Percentiles rank a stretch among this genome's conserved stretches.
These are phyloP conservation scores for Tricholomella constricta DNA, from an alignment of 768 basidiomycete species.

Conservation along the genomic window DNA sequence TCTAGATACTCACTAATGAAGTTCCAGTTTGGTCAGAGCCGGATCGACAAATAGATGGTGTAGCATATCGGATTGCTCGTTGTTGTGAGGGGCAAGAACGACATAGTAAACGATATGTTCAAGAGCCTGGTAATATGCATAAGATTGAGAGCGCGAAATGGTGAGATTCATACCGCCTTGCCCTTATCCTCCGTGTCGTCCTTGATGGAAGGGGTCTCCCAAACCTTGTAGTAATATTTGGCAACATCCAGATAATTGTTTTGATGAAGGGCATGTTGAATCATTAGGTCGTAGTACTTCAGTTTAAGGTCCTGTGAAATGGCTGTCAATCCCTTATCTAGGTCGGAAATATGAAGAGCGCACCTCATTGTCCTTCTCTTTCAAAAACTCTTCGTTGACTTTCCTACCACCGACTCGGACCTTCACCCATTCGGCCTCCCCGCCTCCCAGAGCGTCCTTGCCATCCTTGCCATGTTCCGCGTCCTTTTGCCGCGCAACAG, in stretches of 20 bases:
- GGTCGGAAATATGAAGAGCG: constrained; percentile 5
- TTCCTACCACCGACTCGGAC: constrained; percentile 90
- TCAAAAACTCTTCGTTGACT: constrained; percentile 91
- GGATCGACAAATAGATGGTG: constrained; percentile 83
- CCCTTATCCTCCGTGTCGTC: constrained; percentile 74
- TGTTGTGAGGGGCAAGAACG: constrained; percentile 90
- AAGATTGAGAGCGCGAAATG: constrained; percentile 7
- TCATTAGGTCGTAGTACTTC: constrained; percentile 96
- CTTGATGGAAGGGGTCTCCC: constrained; percentile 95
- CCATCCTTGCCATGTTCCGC: constrained; percentile 61
- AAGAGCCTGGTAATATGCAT: constrained; percentile 59
- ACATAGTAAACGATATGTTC: constrained; percentile 96
- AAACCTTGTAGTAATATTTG: constrained; percentile 94
- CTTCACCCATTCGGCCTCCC: constrained; percentile 92
- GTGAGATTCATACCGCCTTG: constrained; percentile 51
- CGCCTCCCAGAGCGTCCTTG: constrained; percentile 64
- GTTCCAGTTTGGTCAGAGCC: constrained; percentile 74
- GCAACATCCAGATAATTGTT: constrained; percentile 90
- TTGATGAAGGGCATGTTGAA: constrained; percentile 86
- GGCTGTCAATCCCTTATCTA: constrained; percentile 6
- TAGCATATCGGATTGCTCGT: constrained; percentile 97
- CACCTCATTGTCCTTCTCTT: constrained; percentile 87
- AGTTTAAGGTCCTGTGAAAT: constrained; percentile 85
- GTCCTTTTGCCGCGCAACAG: constrained; percentile 78
- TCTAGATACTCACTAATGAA: constrained; percentile 70